phyloP scores from a whole-genome alignment of 371 early-diverging fungal genomes.

The Fennellomyces sp. region DNA sequence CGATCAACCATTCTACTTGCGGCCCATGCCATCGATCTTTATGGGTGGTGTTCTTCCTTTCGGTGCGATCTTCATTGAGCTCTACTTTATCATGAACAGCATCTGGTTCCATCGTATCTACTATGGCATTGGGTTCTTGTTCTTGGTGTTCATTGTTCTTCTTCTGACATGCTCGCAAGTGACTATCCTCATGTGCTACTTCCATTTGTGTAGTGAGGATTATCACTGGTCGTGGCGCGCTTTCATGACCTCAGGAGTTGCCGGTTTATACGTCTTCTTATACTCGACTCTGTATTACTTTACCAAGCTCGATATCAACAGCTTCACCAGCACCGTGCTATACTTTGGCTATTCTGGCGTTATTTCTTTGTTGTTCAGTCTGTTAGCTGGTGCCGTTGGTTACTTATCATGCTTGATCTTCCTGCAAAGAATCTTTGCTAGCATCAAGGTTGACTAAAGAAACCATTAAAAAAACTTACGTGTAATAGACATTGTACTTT shows the following conservation, averaged over 20 bases:
- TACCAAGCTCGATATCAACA: conserved; percentile 67
- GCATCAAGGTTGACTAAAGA: conserved; percentile 80
- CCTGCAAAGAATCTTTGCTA: conserved; percentile 79
- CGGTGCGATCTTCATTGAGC: conserved; percentile 85
- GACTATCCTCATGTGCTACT: conserved; percentile 82
- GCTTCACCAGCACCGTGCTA: conserved; percentile 73
- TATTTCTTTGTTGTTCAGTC: conserved; percentile 72
- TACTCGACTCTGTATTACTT: conserved; percentile 81
- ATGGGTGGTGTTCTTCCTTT: conserved; percentile 87
- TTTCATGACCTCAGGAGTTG: conserved; percentile 83
- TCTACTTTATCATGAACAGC: conserved; percentile 85
- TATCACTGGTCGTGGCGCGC: conserved; percentile 95
- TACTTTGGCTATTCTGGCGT: conserved; percentile 90
- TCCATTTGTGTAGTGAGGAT: conserved; percentile 89
- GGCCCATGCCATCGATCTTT: conserved; percentile 67
- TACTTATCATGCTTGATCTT: conserved; percentile 77
- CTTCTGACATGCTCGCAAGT: conserved; percentile 81
- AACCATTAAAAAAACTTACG: neutral
- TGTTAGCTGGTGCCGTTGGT: conserved; percentile 77
- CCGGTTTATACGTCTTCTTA: conserved; percentile 83
- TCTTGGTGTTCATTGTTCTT: conserved; percentile 78
- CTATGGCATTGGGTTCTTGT: conserved; percentile 85
- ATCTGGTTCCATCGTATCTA: conserved; percentile 88
- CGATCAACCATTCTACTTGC: conserved; percentile 74
- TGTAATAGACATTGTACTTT: neutral